These are phyloP conservation scores for Microdochium bolleyi DNA, from an alignment of 2,329 filamentous ascomycete species.

Conservation along the genomic window DNA sequence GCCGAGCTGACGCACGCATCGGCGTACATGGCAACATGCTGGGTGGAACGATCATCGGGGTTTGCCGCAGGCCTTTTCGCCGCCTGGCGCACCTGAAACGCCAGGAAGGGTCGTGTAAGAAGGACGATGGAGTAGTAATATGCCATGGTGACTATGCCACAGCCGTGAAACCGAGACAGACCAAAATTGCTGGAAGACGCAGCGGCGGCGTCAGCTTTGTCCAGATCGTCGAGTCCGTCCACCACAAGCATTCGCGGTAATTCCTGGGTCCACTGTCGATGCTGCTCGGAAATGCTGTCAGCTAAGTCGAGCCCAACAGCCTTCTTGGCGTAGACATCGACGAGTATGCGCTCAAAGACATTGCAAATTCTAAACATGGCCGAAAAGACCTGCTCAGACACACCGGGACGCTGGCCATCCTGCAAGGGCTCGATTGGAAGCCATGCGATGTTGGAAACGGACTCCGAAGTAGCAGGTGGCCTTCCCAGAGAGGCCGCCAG, in stretches of 20 bases:
- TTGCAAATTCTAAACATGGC: conserved; percentile 3
- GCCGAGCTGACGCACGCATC: not conserved
- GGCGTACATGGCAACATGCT: not conserved
- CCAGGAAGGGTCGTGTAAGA: conserved; percentile 2
- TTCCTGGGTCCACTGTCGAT: conserved; percentile 1
- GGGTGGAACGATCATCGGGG: not conserved
- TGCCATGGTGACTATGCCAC: conserved; percentile 1
- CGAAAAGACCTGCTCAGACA: not conserved
- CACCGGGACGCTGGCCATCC: not conserved
- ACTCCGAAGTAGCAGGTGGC: conserved; percentile 21
- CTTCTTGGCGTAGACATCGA: conserved; percentile 2
- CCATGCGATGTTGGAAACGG: conserved; percentile 1
- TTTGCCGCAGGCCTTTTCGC: not conserved
- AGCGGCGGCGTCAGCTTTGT: not conserved
- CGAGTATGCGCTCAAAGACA: conserved; percentile 3
- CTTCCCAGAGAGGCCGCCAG: conserved; percentile 23
- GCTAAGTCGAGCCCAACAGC: conserved; percentile 1
- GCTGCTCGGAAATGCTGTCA: conserved; percentile 1
- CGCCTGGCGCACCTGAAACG: not conserved
- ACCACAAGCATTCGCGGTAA: conserved; percentile 1
- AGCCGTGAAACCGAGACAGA: not conserved
- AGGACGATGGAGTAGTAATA: conserved; percentile 3
- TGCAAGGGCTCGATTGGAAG: not conserved
- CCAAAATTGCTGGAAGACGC: not conserved
- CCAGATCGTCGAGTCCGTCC: not conserved